Evolutionary conservation across 805 yeast species (phyloP).

Genomic region (Metschnikowia arizonensis): DNA sequence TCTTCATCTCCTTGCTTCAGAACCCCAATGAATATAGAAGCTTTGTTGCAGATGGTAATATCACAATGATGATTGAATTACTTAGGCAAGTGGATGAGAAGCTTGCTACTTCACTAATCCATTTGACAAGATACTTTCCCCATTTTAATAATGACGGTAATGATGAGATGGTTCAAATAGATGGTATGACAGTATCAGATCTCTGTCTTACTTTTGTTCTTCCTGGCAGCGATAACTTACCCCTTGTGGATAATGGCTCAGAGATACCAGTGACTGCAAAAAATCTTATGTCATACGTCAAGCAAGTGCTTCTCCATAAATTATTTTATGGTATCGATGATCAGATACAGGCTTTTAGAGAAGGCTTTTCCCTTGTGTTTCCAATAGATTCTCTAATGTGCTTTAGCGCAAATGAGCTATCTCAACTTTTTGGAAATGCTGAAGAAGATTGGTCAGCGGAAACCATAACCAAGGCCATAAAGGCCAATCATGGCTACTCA

Average conservation of each 20-base stretch:
- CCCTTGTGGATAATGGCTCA: constrained; percentile 55
- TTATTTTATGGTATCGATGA: constrained; percentile 57
- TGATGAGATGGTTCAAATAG: constrained; percentile 19
- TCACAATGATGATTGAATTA: constrained; percentile 10
- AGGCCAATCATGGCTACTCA: constrained; percentile 88
- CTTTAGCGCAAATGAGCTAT: constrained; percentile 72
- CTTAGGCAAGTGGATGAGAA: constrained; percentile 52
- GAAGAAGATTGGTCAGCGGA: constrained; percentile 83
- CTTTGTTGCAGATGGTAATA: constrained; percentile 1
- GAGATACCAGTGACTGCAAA: constrained; percentile 43
- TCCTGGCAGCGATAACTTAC: constrained; percentile 70
- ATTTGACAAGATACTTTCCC: constrained; percentile 43
- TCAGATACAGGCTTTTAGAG: constrained; percentile 66
- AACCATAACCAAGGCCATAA: constrained; percentile 55
- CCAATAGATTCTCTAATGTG: constrained; percentile 69
- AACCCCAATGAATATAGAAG: constrained; percentile 12
- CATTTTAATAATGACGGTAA: constrained; percentile 13
- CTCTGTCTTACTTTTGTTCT: constrained; percentile 62
- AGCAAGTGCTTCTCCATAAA: constrained; percentile 52
- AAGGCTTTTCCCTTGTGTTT: constrained; percentile 80
- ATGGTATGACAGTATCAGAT: constrained; percentile 45
- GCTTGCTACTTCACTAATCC: constrained; percentile 54
- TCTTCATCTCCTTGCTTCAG: constrained; percentile 62
- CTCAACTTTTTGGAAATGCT: constrained; percentile 65
- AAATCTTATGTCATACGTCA: constrained; percentile 59